A percentile compares a stretch with the other conserved stretches of the same genome.
Conservation (phyloP, 495 filamentous ascomycete genomes). For the Delitschia confertaspora region DNA sequence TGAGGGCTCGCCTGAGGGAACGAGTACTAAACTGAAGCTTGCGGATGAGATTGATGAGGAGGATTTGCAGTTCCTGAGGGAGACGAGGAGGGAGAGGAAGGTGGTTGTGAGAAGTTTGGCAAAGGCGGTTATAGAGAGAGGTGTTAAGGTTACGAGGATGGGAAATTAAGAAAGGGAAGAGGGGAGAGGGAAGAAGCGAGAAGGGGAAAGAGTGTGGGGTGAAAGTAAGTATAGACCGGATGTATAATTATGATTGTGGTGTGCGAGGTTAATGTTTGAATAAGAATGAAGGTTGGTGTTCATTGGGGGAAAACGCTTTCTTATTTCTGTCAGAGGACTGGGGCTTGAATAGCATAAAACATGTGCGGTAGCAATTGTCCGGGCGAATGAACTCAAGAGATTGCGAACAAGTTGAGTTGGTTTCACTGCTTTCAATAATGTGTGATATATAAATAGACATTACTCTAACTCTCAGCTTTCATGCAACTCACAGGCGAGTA, state of each 20-base stretch:
- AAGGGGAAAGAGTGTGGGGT: too few relatives aligned
- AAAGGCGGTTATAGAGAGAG: conserved; percentile 5
- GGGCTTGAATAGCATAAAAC: too few relatives aligned
- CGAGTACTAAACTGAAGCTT: conserved; percentile 36
- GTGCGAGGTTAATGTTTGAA: background rate
- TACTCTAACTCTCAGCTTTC: too few relatives aligned
- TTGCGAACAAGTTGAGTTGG: too few relatives aligned
- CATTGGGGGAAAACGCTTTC: conserved; percentile 5
- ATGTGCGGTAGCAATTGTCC: too few relatives aligned
- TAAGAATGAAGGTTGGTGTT: background rate
- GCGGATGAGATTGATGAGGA: conserved; percentile 38
- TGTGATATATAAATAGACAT: too few relatives aligned
- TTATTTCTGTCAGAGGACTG: too few relatives aligned
- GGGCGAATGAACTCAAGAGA: too few relatives aligned
- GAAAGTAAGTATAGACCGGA: too few relatives aligned
- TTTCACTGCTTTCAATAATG: too few relatives aligned
- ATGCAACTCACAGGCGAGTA: too few relatives aligned
- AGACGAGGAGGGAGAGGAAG: conserved; percentile 46
- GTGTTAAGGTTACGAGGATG: conserved; percentile 14
- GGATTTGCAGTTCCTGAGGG: conserved; percentile 51
- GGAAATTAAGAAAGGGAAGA: background rate
- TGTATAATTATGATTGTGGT: conserved; percentile 1
- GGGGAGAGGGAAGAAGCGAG: background rate
- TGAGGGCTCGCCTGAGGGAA: conserved; percentile 35
- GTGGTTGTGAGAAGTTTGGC: conserved; percentile 18